Evolutionary conservation across 2,329 filamentous ascomycete species (phyloP), one percentile per base, ranked within the genome.

Genomic region (Fusarium multiceps): DNA sequence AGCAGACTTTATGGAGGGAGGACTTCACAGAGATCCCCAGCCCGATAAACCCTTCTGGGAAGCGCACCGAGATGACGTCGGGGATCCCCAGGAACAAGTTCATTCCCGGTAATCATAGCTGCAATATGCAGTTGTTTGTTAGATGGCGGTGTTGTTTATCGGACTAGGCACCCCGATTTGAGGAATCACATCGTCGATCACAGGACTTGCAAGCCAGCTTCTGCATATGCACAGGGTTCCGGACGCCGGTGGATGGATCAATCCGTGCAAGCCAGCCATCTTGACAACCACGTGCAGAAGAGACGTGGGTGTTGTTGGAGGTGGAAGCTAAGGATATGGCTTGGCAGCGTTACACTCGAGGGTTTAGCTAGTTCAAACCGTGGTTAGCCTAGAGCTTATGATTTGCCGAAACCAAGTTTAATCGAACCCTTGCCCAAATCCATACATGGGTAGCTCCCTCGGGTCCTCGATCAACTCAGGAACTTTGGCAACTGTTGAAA

Each of bases 211-310:
- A 63, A 40, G 42, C 51, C 58, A 60, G 58, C 63, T 42, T 55
- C 56, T 65, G 25, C 53, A 61, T 42, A 50, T 42, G n/a, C 20
- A 55, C 60, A 66, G 59, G 59, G 66, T 63, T 64, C 40, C 46
- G 43, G 57, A 46, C 60, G 51, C 37, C 63, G 58, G 63, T 30
- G 46, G 45, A 46, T 48, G 49, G 51, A 18, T 30, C 27, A 49
- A 34, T 65, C 55, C 34, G 47, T 42, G 56, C 41, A 40, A 53
- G 48, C 48, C 37, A 48, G 53, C 48, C 47, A 66, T 65, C 43
- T 60, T 51, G 54, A 60, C 21, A 55, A 47, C 62, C 73, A 75
- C 72, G 72, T 75, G 73, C 64, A 59, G 68, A 63, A 61, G 51
- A 66, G 63, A 60, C 32, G 50, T 30, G 34, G 59, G 63, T 66